Conservation (phyloP, 2,329 filamentous ascomycete genomes). For the Coniochaeta sp. region DNA sequence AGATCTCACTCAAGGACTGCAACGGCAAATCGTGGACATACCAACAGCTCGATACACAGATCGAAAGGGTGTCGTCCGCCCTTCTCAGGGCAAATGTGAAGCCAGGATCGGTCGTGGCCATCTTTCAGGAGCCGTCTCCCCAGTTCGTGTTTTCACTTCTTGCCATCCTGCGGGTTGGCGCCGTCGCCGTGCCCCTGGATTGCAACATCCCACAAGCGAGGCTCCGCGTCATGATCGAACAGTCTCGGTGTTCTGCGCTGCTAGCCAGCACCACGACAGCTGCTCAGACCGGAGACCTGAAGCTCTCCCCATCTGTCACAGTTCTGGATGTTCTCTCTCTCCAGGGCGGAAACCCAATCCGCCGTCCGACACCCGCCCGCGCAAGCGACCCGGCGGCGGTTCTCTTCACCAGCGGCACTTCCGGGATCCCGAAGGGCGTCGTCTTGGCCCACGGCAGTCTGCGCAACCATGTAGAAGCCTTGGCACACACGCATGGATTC, state of each 20-base stretch:
- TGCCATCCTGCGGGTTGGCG: slow-evolving; percentile 30
- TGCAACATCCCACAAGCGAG: slow-evolving; percentile 19
- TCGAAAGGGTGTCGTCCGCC: slow-evolving; percentile 14
- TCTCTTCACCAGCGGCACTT: slow-evolving; percentile 25
- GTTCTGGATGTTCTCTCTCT: background rate
- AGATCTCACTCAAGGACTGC: slow-evolving; percentile 13
- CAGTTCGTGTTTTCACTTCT: slow-evolving; percentile 31
- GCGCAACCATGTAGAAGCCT: slow-evolving; percentile 19
- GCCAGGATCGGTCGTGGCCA: slow-evolving; percentile 22
- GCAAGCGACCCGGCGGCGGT: slow-evolving; percentile 16
- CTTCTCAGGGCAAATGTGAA: slow-evolving; percentile 15
- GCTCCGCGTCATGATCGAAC: slow-evolving; percentile 20
- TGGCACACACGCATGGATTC: slow-evolving; percentile 7
- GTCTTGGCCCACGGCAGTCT: slow-evolving; percentile 22
- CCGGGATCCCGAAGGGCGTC: slow-evolving; percentile 34
- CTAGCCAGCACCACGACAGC: slow-evolving; percentile 13
- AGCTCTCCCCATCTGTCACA: slow-evolving; percentile 20
- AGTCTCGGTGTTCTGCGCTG: slow-evolving; percentile 17
- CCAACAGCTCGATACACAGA: slow-evolving; percentile 20
- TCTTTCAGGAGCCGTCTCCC: slow-evolving; percentile 28
- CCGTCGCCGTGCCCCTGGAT: slow-evolving; percentile 34
- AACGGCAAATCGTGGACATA: slow-evolving; percentile 24
- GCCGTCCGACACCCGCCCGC: background rate
- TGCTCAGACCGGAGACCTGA: slow-evolving; percentile 18
- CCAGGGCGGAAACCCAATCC: background rate